Percentiles rank a stretch among this genome's conserved stretches.
Evolutionary conservation across 1,284 basidiomycete species (phyloP).

Genomic region (Puccinia novopanici): DNA sequence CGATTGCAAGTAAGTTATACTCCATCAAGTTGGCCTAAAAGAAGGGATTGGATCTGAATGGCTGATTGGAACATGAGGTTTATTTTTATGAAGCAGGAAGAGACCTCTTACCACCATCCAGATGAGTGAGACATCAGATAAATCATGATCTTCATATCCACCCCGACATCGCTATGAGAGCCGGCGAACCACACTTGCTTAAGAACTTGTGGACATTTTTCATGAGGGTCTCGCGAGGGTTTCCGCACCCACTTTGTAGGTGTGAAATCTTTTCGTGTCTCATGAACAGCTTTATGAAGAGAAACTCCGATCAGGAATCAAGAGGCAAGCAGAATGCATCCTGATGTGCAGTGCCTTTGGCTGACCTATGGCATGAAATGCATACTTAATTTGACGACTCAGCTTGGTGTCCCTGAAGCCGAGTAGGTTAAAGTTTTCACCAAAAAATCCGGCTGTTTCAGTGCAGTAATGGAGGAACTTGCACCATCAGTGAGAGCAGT

Average conservation of each 20-base stretch:
- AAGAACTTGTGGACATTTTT: constrained; percentile 53
- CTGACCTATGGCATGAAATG: constrained; percentile 56
- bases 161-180: constrained; percentile 57
- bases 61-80: neutral
- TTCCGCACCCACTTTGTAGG: constrained; percentile 56
- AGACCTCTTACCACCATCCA: constrained; percentile 56
- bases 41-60: neutral
- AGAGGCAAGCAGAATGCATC: neutral
- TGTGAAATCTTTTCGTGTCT: constrained; percentile 57
- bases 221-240: constrained; percentile 24
- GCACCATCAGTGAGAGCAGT: neutral
- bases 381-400: constrained; percentile 55
- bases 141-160: constrained; percentile 56
- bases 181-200: constrained; percentile 58
- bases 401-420: constrained; percentile 57
- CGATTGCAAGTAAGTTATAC: constrained; percentile 41
- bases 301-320: neutral
- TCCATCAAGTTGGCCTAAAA: constrained; percentile 43
- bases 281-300: constrained; percentile 52
- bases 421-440: constrained; percentile 52
- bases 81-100: neutral
- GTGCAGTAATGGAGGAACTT: constrained; percentile 47
- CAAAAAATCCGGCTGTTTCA: constrained; percentile 53
- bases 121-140: constrained; percentile 56
- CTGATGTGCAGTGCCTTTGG: neutral